Conservation (phyloP, 352 stramenopile genomes). For the Phytophthora vignae region DNA sequence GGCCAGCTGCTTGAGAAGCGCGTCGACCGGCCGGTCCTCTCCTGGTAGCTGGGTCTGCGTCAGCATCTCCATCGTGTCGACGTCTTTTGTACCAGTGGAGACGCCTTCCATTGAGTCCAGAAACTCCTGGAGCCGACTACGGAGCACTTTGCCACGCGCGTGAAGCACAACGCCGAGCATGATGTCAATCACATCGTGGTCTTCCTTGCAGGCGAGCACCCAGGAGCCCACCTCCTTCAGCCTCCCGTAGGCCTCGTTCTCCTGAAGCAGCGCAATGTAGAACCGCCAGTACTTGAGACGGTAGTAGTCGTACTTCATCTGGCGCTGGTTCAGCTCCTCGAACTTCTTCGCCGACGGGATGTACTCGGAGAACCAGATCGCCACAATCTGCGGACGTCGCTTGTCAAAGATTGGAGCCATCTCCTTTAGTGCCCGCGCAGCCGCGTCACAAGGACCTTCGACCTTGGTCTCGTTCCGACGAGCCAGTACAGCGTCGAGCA, state of each 20-base stretch:
- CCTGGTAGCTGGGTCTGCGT: slow-evolving; percentile 7
- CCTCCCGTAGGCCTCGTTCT: slow-evolving; percentile 58
- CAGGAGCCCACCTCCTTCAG: slow-evolving; percentile 78
- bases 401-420: slow-evolving; percentile 75
- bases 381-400: slow-evolving; percentile 65
- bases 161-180: slow-evolving; percentile 68
- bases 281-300: slow-evolving; percentile 85
- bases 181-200: slow-evolving; percentile 82
- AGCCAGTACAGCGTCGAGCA: slow-evolving; percentile 36
- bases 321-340: slow-evolving; percentile 82
- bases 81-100: not conserved
- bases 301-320: slow-evolving; percentile 82
- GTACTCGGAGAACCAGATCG: slow-evolving; percentile 83
- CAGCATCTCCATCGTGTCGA: slow-evolving; percentile 1
- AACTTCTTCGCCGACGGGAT: slow-evolving; percentile 78
- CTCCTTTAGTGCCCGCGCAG: slow-evolving; percentile 55
- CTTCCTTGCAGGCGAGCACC: slow-evolving; percentile 83
- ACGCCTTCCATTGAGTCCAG: slow-evolving; percentile 3
- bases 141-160: slow-evolving; percentile 57
- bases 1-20: slow-evolving; percentile 61
- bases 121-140: slow-evolving; percentile 32
- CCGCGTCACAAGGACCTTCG: slow-evolving; percentile 36
- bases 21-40: slow-evolving; percentile 5
- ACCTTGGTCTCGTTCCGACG: slow-evolving; percentile 28
- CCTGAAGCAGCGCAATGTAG: slow-evolving; percentile 62